Percentiles rank a stretch among this genome's conserved stretches.
Conservation (phyloP, 805 yeast genomes). For the Monosporozyma yasuniensis region DNA sequence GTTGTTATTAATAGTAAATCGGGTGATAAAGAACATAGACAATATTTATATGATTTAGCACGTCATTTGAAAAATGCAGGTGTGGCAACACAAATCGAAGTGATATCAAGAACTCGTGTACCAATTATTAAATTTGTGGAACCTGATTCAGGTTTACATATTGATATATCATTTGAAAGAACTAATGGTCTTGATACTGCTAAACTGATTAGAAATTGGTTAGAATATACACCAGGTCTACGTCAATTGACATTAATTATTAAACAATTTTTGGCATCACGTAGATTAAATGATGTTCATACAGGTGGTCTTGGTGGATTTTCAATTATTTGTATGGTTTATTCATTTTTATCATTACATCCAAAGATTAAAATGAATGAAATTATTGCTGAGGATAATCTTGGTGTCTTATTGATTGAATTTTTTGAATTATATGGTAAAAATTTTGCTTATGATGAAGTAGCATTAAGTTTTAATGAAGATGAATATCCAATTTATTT, state of each 20-base stretch:
- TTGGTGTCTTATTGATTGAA: slow-evolving; percentile 82
- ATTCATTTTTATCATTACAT: slow-evolving; percentile 70
- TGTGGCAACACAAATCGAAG: slow-evolving; percentile 67
- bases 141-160: slow-evolving; percentile 54
- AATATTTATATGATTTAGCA: slow-evolving; percentile 62
- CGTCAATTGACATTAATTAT: slow-evolving; percentile 74
- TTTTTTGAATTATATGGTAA: slow-evolving; percentile 89
- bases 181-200: slow-evolving; percentile 80
- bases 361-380: slow-evolving; percentile 63
- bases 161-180: slow-evolving; percentile 87
- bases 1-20: slow-evolving; percentile 68
- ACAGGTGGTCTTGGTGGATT: slow-evolving; percentile 94
- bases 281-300: slow-evolving; percentile 78
- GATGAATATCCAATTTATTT: slow-evolving; percentile 52
- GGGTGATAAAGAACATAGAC: slow-evolving; percentile 51
- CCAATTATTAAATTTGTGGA: slow-evolving; percentile 92
- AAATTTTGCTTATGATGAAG: slow-evolving; percentile 74
- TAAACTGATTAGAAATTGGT: slow-evolving; percentile 65
- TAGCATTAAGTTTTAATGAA: slow-evolving; percentile 50
- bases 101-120: slow-evolving; percentile 82
- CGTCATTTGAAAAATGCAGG: slow-evolving; percentile 52
- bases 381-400: slow-evolving; percentile 59
- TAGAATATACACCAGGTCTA: slow-evolving; percentile 61
- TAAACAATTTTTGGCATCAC: slow-evolving; percentile 73
- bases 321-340: slow-evolving; percentile 79